phyloP scores from a whole-genome alignment of 805 yeast genomes.

The Pichia kluyveri region DNA sequence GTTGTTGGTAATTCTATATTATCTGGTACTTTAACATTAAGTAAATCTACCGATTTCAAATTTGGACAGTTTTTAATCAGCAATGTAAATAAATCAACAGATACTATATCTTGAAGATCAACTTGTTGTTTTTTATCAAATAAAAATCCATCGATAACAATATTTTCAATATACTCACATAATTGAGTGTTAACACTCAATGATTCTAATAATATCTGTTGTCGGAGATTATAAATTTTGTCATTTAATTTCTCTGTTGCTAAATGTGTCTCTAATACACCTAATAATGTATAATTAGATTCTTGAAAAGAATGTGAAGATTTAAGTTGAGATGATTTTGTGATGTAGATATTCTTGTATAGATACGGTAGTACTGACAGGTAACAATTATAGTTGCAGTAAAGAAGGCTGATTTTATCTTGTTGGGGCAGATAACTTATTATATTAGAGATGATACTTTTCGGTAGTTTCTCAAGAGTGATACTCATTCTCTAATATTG shows the following conservation, averaged over 20 bases:
- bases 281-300: constrained; percentile 29
- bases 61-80: constrained; percentile 10
- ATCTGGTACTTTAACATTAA: neutral
- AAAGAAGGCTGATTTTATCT: constrained; percentile 26
- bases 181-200: constrained; percentile 28
- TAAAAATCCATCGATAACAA: constrained; percentile 25
- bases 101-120: neutral
- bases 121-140: constrained; percentile 12
- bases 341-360: constrained; percentile 24
- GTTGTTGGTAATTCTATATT: neutral
- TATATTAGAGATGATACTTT: constrained; percentile 13
- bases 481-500: neutral
- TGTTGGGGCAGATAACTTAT: constrained; percentile 31
- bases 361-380: constrained; percentile 24
- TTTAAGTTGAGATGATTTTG: constrained; percentile 22
- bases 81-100: constrained; percentile 1
- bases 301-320: constrained; percentile 25
- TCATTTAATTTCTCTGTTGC: constrained; percentile 30
- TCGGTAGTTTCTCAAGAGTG: constrained; percentile 15
- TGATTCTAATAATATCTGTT: constrained; percentile 32
- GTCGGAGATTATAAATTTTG: constrained; percentile 28
- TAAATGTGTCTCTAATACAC: constrained; percentile 27
- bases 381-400: constrained; percentile 25
- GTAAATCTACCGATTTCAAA: constrained; percentile 1
- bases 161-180: constrained; percentile 24